Evolutionary conservation across 768 basidiomycete genomes (phyloP), one percentile per base, ranked within the genome.

Genomic region (Xerocomus spinulosus): DNA sequence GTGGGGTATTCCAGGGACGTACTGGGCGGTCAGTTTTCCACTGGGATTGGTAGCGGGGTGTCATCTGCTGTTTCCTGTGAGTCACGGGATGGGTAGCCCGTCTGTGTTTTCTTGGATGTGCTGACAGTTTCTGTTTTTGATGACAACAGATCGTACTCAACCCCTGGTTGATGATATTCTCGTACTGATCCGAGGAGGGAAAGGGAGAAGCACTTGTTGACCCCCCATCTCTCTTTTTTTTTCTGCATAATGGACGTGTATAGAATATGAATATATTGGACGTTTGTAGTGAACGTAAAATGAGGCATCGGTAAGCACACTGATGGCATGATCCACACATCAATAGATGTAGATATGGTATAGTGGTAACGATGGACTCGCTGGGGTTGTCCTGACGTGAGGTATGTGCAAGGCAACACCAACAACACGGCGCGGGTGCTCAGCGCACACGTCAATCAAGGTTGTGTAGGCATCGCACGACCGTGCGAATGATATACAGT

Each of bases 131-230:
- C 23, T 5, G 9, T 4, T n/a, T 10, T 10, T 26, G 18, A 15
- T 42, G 29, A 8, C 7, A 36, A 30, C 14, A 86, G 76, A 85
- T 94, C 46, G 81, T 91, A 17, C 77, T 93, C 34, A 93, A 93
- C 56, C 92, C 89, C 1, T 89, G 85, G 85, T 69, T 92, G 45
- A 88, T 90, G 85, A 86, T 90, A 37, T 92, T 91, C 68, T 83
- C 82, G 0, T 80, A 78, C 20, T 64, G 47, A 68, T 49, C 17
- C 18, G 12, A 24, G 21, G 34, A n/a, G 9, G 21, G 26, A 4
- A 24, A 6, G 9, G 8, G n/a, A n/a, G n/a, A n/a, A 3, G 2
- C 21, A 14, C n/a, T 21, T 18, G 15, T 14, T 15, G 24, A n/a
- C 21, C 8, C 24, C 13, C 24, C 24, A 9, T 36, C 17, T 18